Conservation (phyloP, 495 filamentous ascomycete species). For the Hamigera avellanea region DNA sequence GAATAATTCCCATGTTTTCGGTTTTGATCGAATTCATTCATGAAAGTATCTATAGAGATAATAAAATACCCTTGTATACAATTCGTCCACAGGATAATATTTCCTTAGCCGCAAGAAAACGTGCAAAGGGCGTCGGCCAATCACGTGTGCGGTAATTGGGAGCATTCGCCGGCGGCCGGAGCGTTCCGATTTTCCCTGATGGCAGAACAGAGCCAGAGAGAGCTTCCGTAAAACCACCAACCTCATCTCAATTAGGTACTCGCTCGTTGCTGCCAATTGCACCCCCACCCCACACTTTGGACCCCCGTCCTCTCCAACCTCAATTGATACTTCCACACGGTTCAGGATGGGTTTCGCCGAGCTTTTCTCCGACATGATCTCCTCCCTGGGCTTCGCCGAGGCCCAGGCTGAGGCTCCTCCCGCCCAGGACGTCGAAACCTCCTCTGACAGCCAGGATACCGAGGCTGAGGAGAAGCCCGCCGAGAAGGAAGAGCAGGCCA, state of each 20-base stretch:
- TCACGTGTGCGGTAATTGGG: slow-evolving; percentile 35
- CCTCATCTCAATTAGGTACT: slow-evolving; percentile 21
- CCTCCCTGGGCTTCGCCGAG: slow-evolving; percentile 44
- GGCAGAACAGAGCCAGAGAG: slow-evolving; percentile 12
- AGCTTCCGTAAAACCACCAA: slow-evolving; percentile 29
- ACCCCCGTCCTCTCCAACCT: slow-evolving; percentile 14
- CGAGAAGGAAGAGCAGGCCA: slow-evolving; percentile 22
- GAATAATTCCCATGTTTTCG: too few species aligned
- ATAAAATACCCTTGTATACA: too few species aligned
- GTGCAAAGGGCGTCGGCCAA: slow-evolving; percentile 17
- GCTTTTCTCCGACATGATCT: slow-evolving; percentile 50
- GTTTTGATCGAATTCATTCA: too few species aligned
- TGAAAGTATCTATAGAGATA: too few species aligned
- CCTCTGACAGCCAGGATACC: slow-evolving; percentile 33
- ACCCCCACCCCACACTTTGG: slow-evolving; percentile 7
- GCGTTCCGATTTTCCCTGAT: slow-evolving; percentile 34
- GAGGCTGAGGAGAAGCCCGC: slow-evolving; percentile 37
- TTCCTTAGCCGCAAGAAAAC: too few species aligned
- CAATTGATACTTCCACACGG: slow-evolving; percentile 26
- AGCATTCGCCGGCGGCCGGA: slow-evolving; percentile 30
- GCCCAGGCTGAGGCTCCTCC: slow-evolving; percentile 50
- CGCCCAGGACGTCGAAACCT: slow-evolving; percentile 37
- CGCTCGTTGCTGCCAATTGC: slow-evolving; percentile 15
- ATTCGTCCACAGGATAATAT: too few species aligned
- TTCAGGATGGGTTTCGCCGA: slow-evolving; percentile 52